Evolutionary conservation across 208 protist species (phyloP).

Genomic region (Acanthamoeba lenticulata): DNA sequence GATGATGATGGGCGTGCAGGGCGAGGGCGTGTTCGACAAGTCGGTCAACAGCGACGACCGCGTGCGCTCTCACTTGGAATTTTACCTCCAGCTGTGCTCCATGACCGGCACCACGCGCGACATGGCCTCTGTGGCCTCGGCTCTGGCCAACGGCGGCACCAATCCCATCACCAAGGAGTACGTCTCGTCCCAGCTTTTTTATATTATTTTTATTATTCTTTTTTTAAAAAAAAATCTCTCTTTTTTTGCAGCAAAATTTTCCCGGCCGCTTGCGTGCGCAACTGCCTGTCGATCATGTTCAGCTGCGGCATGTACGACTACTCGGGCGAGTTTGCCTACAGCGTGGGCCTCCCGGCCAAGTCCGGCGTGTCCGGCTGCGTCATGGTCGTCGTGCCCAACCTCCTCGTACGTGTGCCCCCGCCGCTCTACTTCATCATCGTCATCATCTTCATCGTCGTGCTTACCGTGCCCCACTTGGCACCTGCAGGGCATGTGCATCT

Average conservation of each 20-base stretch:
- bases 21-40: conserved; percentile 38
- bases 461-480: neutral
- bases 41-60: conserved; percentile 33
- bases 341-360: conserved; percentile 72
- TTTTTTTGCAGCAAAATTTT: conserved; percentile 60
- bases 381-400: conserved; percentile 75
- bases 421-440: neutral
- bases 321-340: conserved; percentile 69
- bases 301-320: conserved; percentile 74
- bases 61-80: conserved; percentile 11
- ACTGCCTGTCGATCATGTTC: conserved; percentile 69
- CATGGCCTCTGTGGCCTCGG: conserved; percentile 77
- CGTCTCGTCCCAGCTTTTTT: too few species aligned
- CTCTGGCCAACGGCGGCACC: conserved; percentile 79
- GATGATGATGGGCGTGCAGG: neutral
- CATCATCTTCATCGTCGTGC: neutral
- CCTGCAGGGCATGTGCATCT: conserved; percentile 74
- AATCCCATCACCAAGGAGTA: conserved; percentile 77
- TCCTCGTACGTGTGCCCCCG: conserved; percentile 47
- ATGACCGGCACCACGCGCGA: conserved; percentile 66
- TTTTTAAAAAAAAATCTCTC: neutral
- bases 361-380: conserved; percentile 75
- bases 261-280: neutral
- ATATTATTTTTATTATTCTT: neutral
- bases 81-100: conserved; percentile 70